Conservation (phyloP, 2,329 filamentous ascomycete species). For the Lecanosticta acicola region DNA sequence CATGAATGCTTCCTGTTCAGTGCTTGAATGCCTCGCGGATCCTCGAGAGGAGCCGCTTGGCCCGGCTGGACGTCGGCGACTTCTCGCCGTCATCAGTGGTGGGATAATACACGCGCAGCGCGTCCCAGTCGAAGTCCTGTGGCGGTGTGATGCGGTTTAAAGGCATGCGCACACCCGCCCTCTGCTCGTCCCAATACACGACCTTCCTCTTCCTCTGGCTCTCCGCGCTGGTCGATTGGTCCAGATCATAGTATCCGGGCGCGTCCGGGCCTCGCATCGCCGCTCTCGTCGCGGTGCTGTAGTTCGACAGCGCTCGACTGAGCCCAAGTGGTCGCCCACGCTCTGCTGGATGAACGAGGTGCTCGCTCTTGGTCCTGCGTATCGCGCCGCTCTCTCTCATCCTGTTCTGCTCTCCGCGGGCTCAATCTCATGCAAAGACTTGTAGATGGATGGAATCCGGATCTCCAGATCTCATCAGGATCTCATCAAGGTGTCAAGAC, state of each 20-base stretch:
- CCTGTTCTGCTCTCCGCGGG: too few species aligned
- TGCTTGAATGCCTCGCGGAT: background rate
- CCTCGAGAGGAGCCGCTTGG: background rate
- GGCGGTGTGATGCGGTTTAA: background rate
- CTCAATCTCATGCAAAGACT: too few species aligned
- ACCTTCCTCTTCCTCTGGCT: background rate
- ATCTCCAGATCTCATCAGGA: too few species aligned
- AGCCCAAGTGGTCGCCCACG: too few species aligned
- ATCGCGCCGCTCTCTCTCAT: too few species aligned
- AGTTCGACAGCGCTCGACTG: too few species aligned
- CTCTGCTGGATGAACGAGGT: too few species aligned
- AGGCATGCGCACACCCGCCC: background rate
- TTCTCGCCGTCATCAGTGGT: background rate
- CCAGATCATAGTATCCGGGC: too few species aligned
- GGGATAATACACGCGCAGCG: background rate
- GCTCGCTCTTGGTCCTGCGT: too few species aligned
- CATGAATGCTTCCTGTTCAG: background rate
- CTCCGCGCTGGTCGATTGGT: background rate
- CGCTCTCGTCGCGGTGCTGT: too few species aligned
- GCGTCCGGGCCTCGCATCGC: background rate
- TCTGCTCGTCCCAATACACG: background rate
- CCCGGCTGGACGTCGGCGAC: background rate
- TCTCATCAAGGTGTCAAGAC: too few species aligned
- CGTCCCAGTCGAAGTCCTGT: background rate
- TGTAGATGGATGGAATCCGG: too few species aligned